A percentile compares a stretch with the other conserved stretches of the same genome.
phyloP scores from a whole-genome alignment of 1,139 yeast species.

The Meyerozyma smithsonii region DNA sequence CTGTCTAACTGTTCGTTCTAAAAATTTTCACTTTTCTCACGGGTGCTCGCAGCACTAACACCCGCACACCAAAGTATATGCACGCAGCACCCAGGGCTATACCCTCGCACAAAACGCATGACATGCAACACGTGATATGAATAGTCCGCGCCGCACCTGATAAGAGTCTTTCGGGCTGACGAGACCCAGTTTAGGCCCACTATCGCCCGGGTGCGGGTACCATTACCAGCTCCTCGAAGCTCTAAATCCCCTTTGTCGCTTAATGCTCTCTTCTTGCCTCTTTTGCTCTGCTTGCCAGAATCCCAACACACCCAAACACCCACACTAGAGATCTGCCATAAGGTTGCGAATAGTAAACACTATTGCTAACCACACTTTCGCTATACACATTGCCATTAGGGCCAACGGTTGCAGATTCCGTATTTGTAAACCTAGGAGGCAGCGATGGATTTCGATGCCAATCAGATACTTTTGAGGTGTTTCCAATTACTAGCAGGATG shows the following conservation, averaged over 20 bases:
- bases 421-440: too few species aligned
- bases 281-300: neutral
- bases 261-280: neutral
- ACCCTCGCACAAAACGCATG: neutral
- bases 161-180: too few species aligned
- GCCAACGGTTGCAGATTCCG: too few species aligned
- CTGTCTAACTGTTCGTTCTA: conserved; percentile 2
- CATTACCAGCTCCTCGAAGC: too few species aligned
- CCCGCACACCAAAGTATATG: neutral
- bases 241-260: too few species aligned
- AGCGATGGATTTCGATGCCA: neutral
- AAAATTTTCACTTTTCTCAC: conserved; percentile 1
- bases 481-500: conserved; percentile 13
- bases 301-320: neutral
- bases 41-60: neutral
- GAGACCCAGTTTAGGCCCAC: too few species aligned
- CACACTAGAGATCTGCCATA: neutral
- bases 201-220: too few species aligned
- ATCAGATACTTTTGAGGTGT: neutral
- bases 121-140: neutral
- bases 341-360: conserved; percentile 2
- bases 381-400: neutral
- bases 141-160: too few species aligned
- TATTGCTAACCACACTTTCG: neutral
- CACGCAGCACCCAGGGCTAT: neutral